Base-by-base conservation (phyloP, 1,284 basidiomycete genomes). In the Puccinia hordei region DNA sequence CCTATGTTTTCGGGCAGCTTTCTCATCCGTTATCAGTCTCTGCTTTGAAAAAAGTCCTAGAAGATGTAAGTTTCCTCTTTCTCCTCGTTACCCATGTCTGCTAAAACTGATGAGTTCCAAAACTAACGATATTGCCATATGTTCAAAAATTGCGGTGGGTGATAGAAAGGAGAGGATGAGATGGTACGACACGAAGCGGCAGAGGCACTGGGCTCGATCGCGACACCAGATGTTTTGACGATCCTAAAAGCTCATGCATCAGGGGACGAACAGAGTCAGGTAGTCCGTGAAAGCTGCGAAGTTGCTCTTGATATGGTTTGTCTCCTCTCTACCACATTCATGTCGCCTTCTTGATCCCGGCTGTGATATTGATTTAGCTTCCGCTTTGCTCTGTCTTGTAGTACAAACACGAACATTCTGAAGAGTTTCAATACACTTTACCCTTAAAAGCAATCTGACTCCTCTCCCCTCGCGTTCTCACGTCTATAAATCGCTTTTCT, bases 161-260 rank as follows among this genome's bases (percentile, higher is more conserved):
- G 24, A 30, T 38, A 80, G 78, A 63, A 85, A 0, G 85, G 87
- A 0, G 97, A 99, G 86, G 92, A 92, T 68, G 94, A 97, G 81
- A 99, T 99, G 97, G 97, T 99, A 5, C 90, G 97, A 33, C 97
- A 99, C 84, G 97, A 99, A 87, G 97, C 96, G 27, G 97, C 97
- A 8, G 97, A 99, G 86, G 97, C 97, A 2, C 89, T 99, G 0
- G 97, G 97, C 27, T 94, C 95, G 4, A 98, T 99, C 74, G 94
- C 92, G 1, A 94, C 93, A 2, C 93, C 94, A 0, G 94, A 84
- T 79, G 95, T 98, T 9, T 88, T 98, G 33, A 91, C 92, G 1
- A 89, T 94, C 82, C 88, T 99, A 41, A 90, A 91, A 82, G 92
- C 94, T 84, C 98, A 94, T 91, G 91, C 93, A 86, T 87, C 87